Evolutionary conservation across 805 yeast genomes (phyloP), one percentile per base, ranked within the genome.

Genomic region (Kazachstania bromeliacearum): DNA sequence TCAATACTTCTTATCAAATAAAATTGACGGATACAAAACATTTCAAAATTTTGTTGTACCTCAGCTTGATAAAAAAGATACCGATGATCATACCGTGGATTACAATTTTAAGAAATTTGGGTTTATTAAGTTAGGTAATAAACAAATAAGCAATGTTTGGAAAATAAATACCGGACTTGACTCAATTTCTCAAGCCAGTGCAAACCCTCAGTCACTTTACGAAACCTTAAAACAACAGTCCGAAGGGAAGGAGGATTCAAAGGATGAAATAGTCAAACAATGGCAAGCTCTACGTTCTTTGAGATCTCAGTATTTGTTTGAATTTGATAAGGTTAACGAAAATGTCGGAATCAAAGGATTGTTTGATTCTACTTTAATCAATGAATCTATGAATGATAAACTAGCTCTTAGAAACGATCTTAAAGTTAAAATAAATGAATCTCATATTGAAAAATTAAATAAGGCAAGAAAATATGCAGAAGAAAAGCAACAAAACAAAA

Each of bases 241-340:
- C 14, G 35, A 37, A 26, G 43, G 23, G 5, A n/a, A n/a, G n/a
- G 35, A 37, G 6, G 44, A 30, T 16, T 4, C 20, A 8, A 33
- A 38, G 7, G 51, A 45, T 10, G 51, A 51, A 15, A 48, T 48
- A 7, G 54, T 57, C 1, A 48, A 43, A 34, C 58, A 54, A 16
- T 70, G 76, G 76, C 64, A 66, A 36, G 63, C 62, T 1, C 42
- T 70, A 28, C 59, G 75, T 36, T 48, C 62, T 4, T 56, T 69
- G 3, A 50, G 73, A 40, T 53, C 55, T 4, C 53, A 55, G 6
- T 46, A 53, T 23, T 42, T 72, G 45, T 57, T 59, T 35, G 54
- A 63, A 18, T 63, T 69, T 30, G 53, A 46, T 19, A 53, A 57
- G 10, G 63, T 63, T 10, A 55, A 59, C 36, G 65, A 57, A 28